Percentiles rank a stretch among this genome's conserved stretches.
Conservation (phyloP, 1,284 basidiomycete species). For the Austroboletus niveus region DNA sequence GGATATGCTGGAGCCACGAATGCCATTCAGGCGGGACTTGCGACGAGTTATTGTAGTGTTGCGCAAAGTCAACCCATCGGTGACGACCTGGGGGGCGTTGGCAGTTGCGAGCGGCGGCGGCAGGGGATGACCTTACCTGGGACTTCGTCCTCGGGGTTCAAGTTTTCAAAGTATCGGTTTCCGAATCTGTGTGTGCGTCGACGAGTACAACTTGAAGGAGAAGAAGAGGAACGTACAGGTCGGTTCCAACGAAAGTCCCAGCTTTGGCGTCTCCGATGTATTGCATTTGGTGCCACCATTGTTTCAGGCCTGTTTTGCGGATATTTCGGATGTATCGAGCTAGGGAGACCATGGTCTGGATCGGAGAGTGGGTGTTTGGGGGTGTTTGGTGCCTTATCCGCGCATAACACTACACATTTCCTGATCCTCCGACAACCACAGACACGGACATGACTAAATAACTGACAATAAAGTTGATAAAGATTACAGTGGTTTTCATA, state of each 20-base stretch:
- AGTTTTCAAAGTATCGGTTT: slow-evolving; percentile 90
- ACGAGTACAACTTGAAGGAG: neutral
- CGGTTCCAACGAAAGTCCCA: slow-evolving; percentile 75
- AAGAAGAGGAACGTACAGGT: slow-evolving; percentile 58
- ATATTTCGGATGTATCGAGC: slow-evolving; percentile 74
- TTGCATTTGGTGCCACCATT: slow-evolving; percentile 84
- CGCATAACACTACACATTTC: no score
- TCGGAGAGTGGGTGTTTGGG: slow-evolving; percentile 18
- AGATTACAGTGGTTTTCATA: no score
- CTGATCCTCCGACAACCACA: no score
- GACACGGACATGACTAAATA: no score
- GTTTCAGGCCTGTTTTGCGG: slow-evolving; percentile 69
- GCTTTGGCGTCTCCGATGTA: slow-evolving; percentile 92
- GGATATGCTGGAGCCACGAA: slow-evolving; percentile 91
- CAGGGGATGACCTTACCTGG: slow-evolving; percentile 56
- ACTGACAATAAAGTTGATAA: no score
- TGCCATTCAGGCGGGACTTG: slow-evolving; percentile 96
- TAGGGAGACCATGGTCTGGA: slow-evolving; percentile 62
- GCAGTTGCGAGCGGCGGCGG: neutral
- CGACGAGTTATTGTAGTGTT: slow-evolving; percentile 86
- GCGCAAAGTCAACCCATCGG: slow-evolving; percentile 90
- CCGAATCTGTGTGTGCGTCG: slow-evolving; percentile 59
- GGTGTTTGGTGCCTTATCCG: slow-evolving; percentile 18
- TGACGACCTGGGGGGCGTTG: slow-evolving; percentile 65
- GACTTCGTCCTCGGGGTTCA: slow-evolving; percentile 79